Evolutionary conservation across 1,284 basidiomycete genomes (phyloP), one percentile per base, ranked within the genome.

Genomic region (Peniophora sp.): DNA sequence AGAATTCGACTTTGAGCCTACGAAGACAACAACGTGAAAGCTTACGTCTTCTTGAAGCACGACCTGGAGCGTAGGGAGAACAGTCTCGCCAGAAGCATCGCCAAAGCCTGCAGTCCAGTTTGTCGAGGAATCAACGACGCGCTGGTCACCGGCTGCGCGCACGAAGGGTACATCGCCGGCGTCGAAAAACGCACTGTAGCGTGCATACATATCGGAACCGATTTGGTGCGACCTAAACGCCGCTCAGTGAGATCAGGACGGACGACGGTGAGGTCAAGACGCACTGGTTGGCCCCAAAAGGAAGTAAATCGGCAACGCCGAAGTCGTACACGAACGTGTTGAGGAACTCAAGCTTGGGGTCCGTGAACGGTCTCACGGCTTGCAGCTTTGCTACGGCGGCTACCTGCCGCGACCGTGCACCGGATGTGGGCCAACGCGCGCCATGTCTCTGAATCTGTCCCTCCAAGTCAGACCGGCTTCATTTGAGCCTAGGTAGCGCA

Each of bases 371-470:
- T 3, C 59, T 55, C 2, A 70, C 81, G 1, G 69, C 61, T 50
- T 75, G 61, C 0, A 89, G 65, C 57, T 84, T 86, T 9, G 58
- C 55, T 6, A 89, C 56, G 0, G 83, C 75, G 0, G 62, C 52
- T 32, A 67, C 52, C n/a, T 91, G 84, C 2, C 58, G 57, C 11
- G 60, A 59, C 0, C 72, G 64, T 0, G 81, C 74, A 5, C 69
- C 69, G 0, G 64, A 59, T 0, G 90, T 92, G 0, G 92, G 92
- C 57, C 77, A 92, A 27, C 92, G 77, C 1, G 88, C 83, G 1
- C 89, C 89, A 59, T 95, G 92, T 10, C 92, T 73, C 67, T 94
- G 85, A n/a, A 95, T 67, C 90, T 92, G 54, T n/a, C 19, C 19
- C 38, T 17, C 16, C 38, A 17, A 41, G 19, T 41, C 38, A 20